Conservation (phyloP, 768 basidiomycete genomes). For the Chiua virens region DNA sequence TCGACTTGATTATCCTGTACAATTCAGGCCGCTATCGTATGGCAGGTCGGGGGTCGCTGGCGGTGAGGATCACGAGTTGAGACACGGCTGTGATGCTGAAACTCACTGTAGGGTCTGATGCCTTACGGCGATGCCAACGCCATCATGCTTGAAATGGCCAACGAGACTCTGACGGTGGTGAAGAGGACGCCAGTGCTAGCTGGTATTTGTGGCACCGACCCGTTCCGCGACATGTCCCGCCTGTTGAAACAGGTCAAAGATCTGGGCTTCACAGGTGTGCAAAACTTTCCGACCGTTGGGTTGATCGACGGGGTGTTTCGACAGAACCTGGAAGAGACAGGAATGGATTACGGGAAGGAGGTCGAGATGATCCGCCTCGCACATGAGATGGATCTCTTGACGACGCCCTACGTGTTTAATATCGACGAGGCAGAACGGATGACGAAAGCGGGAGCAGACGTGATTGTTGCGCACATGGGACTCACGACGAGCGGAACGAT, state of each 20-base stretch:
- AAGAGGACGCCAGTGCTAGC: constrained; percentile 28
- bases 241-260: constrained; percentile 25
- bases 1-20: constrained; percentile 31
- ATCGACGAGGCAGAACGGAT: constrained; percentile 25
- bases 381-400: constrained; percentile 23
- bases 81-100: background rate
- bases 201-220: constrained; percentile 29
- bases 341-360: constrained; percentile 31
- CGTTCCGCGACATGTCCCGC: constrained; percentile 27
- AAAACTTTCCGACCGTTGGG: constrained; percentile 30
- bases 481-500: constrained; percentile 29
- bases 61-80: constrained; percentile 16
- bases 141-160: constrained; percentile 30
- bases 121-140: constrained; percentile 30
- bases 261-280: constrained; percentile 27
- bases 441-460: constrained; percentile 24
- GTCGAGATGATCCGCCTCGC: constrained; percentile 31
- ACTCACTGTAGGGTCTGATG: constrained; percentile 21
- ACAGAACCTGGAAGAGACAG: constrained; percentile 30
- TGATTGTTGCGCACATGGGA: constrained; percentile 29
- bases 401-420: constrained; percentile 31
- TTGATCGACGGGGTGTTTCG: constrained; percentile 31
- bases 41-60: constrained; percentile 31
- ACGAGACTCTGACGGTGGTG: constrained; percentile 27
- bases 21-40: constrained; percentile 32